Evolutionary conservation across 208 protist genomes (phyloP).

Genomic region (Trichomonas tenax): DNA sequence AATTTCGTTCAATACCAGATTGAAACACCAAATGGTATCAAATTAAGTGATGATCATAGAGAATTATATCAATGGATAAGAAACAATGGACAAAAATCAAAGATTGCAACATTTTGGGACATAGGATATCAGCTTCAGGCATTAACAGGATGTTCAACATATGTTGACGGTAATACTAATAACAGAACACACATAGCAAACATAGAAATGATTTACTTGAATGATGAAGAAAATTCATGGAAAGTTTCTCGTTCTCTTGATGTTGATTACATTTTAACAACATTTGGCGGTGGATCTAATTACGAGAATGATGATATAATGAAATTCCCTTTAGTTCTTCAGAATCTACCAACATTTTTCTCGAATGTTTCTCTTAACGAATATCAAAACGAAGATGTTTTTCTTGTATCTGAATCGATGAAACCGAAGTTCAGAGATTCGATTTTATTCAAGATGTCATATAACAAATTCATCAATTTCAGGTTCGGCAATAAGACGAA

Average conservation of each 20-base stretch:
- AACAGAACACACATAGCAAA: slow-evolving; percentile 93
- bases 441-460: neutral
- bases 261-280: slow-evolving; percentile 85
- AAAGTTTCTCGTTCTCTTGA: slow-evolving; percentile 65
- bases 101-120: slow-evolving; percentile 73
- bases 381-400: neutral
- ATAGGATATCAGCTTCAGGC: slow-evolving; percentile 92
- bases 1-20: slow-evolving; percentile 58
- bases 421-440: neutral
- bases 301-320: slow-evolving; percentile 77
- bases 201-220: slow-evolving; percentile 62
- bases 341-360: slow-evolving; percentile 27
- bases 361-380: neutral
- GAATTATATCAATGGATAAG: slow-evolving; percentile 82
- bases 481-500: neutral
- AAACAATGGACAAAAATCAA: slow-evolving; percentile 70
- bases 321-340: slow-evolving; percentile 68
- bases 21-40: slow-evolving; percentile 44
- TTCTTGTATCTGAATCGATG: neutral
- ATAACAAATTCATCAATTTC: neutral
- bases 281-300: slow-evolving; percentile 72
- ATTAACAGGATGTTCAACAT: slow-evolving; percentile 71
- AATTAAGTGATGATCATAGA: slow-evolving; percentile 85
- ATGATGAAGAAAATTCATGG: slow-evolving; percentile 59
- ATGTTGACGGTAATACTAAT: slow-evolving; percentile 97